A percentile compares a stretch with the other conserved stretches of the same genome.
Conservation (phyloP, 163 green algal genomes). For the Dunaliella salina region DNA sequence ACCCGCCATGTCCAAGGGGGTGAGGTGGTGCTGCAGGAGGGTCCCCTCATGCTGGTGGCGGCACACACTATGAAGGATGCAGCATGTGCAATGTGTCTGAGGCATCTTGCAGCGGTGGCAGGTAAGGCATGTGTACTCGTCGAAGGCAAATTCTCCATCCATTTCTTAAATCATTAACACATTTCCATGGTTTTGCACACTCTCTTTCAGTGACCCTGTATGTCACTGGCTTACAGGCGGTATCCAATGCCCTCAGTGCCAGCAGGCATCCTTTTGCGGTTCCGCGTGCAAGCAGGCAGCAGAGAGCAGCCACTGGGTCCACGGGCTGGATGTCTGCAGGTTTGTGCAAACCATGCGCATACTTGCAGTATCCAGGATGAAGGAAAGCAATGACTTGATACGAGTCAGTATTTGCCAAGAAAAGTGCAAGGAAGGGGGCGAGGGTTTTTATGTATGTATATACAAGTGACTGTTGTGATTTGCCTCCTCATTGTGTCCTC, state of each 20-base stretch:
- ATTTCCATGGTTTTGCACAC: no score
- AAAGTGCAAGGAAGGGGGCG: no score
- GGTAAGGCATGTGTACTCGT: no score
- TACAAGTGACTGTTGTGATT: no score
- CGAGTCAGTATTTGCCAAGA: no score
- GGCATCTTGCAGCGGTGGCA: not conserved
- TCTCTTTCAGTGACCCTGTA: no score
- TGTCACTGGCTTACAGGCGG: constrained; percentile 3
- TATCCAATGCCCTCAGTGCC: constrained; percentile 40
- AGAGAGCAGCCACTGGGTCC: constrained; percentile 43
- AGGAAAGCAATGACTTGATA: no score
- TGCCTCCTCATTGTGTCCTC: no score
- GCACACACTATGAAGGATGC: constrained; percentile 23
- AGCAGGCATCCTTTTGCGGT: constrained; percentile 58
- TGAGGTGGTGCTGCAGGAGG: constrained; percentile 53
- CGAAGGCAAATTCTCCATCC: no score
- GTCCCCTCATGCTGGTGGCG: constrained; percentile 56
- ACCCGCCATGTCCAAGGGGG: constrained; percentile 38
- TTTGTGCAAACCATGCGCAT: not conserved
- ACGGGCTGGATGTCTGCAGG: constrained; percentile 54
- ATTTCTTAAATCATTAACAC: no score
- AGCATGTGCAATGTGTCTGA: constrained; percentile 56
- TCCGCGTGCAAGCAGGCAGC: constrained; percentile 37
- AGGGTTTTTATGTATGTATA: no score
- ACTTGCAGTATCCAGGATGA: no score